These are phyloP conservation scores for Beta corolliflora DNA, from an alignment of 179 eudicot species.

Conservation along the genomic window DNA sequence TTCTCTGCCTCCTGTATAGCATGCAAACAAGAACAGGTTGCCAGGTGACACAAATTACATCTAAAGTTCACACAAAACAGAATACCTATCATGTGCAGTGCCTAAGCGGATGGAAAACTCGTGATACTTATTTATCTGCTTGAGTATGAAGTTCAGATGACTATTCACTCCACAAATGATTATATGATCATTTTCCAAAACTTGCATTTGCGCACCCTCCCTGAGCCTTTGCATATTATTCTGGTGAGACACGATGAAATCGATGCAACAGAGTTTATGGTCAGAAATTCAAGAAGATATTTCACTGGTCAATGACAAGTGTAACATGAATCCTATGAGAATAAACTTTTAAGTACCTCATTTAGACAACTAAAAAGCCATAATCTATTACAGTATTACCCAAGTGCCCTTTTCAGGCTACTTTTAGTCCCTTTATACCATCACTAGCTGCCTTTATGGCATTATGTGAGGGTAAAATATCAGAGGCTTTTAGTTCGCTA, in stretches of 20 bases:
- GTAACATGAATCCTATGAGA: conserved; percentile 14
- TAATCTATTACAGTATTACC: too few species aligned
- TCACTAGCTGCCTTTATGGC: too few species aligned
- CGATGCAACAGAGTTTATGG: neutral
- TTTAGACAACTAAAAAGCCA: too few species aligned
- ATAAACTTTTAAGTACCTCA: too few species aligned
- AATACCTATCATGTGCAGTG: conserved; percentile 82
- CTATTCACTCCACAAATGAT: conserved; percentile 92
- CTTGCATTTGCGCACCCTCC: conserved; percentile 98
- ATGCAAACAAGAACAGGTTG: conserved; percentile 17
- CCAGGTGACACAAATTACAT: neutral
- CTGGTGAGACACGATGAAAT: conserved; percentile 41
- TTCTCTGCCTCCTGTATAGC: conserved; percentile 77
- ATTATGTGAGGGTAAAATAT: too few species aligned
- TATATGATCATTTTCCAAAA: conserved; percentile 89
- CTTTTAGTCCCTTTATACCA: too few species aligned
- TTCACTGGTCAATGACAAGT: conserved; percentile 11
- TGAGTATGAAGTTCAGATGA: conserved; percentile 74
- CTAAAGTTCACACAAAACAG: neutral
- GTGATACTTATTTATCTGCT: conserved; percentile 91
- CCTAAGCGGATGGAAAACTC: conserved; percentile 90
- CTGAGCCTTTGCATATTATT: conserved; percentile 88
- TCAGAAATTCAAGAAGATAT: conserved; percentile 24
- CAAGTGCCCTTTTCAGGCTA: too few species aligned
- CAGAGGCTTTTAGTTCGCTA: too few species aligned